Base-by-base conservation (phyloP, 2,329 filamentous ascomycete species). In the Coniella vitis region DNA sequence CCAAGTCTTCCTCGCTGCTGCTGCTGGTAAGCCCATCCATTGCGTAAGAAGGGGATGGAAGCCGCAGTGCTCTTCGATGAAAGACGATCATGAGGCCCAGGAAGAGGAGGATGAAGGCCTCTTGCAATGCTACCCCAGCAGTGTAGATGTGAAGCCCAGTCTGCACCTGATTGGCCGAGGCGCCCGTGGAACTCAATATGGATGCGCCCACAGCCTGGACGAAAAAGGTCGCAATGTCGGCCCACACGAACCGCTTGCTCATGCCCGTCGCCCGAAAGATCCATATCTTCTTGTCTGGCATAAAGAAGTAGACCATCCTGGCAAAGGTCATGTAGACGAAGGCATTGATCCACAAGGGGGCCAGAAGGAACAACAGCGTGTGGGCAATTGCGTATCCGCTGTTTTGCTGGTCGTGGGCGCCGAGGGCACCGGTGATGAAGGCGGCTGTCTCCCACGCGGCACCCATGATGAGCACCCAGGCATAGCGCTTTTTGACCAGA, bases 151-250 rank as follows among this genome's bases (percentile, higher is more conserved):
- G 61, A 49, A 65, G 54, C n/a, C 68, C 69, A 25, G 61, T 59
- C 43, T 58, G 52, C 51, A 66, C 50, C 54, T 58, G 47, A n/a
- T 55, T 49, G 14, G 13, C 17, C 42, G 48, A 7, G 5, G 25
- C 25, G 54, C 53, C n/a, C n/a, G n/a, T 54, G 2, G 60, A 56
- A 42, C 53, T 62, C 13, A 64, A 54, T 52, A 72, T 59, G 19
- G 59, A 58, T 16, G 71, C 72, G 22, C 66, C 68, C 2, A 51
- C 61, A 13, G 60, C 63, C 56, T 76, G 72, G 25, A 73, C 60
- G 14, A 76, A 48, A 58, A 76, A 76, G 13, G 68, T 70, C 31
- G 69, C 34, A n/a, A 75, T 55, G 53, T 75, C 72, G 31, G 73
- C 61, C 60, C 67, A 68, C 8, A 76, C 71, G 42, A 77, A 76